Base-by-base conservation (phyloP, 345 rosid species). In the Euphorbia lathyris region DNA sequence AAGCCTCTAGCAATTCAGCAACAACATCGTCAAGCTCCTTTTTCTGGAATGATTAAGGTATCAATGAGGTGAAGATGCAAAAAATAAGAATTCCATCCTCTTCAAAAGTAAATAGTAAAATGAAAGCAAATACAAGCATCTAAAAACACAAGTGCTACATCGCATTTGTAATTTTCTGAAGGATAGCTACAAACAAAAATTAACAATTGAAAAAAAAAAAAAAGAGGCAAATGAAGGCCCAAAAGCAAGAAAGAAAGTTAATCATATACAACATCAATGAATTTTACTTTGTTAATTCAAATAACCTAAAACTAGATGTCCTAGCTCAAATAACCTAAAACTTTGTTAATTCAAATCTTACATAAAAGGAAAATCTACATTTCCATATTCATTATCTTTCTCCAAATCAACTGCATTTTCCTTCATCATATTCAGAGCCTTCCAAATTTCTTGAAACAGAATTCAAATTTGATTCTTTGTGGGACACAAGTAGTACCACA, bases 331-430 rank as follows among this genome's bases (percentile, higher is more conserved):
- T 23, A 27, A 69, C 13, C 16, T 0, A 45, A 27, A 62, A n/a
- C n/a, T n/a, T n/a, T n/a, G n/a, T n/a, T n/a, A n/a, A n/a, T n/a
- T n/a, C 14, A 23, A 63, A 63, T 58, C 34, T 32, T 69, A 56
- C 5, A 6, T 10, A 12, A 13, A 38, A 30, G n/a, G n/a, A 43
- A 53, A 7, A 62, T 42, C 17, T n/a, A 91, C 98, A 96, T 80
- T 83, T 32, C 78, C 84, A 71, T 86, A 72, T 74, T 87, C 81
- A 72, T 87, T 81, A 43, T 85, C 87, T 79, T 60, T 87, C 83
- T 92, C 99, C 52, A 91, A 69, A 72, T 86, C 86, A 80, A 92
- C 87, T 10, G 92, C 97, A 11, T 87, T 79, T 38, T 85, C 85
- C 86, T 85, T 92, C 81, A 90, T 81, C 79, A 78, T 71, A 68